These are phyloP conservation scores for Dalbergia cultrata DNA, from an alignment of 306 rosid genomes.

Conservation along the genomic window DNA sequence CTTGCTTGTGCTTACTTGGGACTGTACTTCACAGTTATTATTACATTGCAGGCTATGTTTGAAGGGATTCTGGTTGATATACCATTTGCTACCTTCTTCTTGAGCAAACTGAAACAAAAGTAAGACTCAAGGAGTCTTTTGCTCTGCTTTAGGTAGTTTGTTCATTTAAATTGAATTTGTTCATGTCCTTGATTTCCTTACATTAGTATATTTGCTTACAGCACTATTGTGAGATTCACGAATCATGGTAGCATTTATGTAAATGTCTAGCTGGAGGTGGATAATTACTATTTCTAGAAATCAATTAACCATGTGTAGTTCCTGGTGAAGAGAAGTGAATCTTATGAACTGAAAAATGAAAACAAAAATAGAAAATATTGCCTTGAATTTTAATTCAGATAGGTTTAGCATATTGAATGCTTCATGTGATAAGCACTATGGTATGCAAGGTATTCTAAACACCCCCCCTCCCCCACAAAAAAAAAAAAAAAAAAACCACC, in stretches of 20 bases:
- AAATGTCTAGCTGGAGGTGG: not conserved
- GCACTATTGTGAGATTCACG: constrained; percentile 19
- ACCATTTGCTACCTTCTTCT: constrained; percentile 95
- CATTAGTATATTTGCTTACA: not conserved
- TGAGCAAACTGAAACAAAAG: constrained; percentile 97
- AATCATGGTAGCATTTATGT: constrained; percentile 22
- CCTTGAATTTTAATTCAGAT: not conserved
- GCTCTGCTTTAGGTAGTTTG: constrained; percentile 36
- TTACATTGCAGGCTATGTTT: constrained; percentile 85
- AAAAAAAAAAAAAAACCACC: no score
- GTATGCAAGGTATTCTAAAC: not conserved
- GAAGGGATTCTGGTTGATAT: constrained; percentile 99
- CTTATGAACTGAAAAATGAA: constrained; percentile 49
- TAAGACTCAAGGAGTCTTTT: constrained; percentile 60
- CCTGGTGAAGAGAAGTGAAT: constrained; percentile 5
- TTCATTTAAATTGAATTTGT: constrained; percentile 33
- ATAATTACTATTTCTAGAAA: constrained; percentile 18
- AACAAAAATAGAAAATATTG: not conserved
- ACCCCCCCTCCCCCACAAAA: no score
- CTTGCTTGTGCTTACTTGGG: constrained; percentile 20
- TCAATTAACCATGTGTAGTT: constrained; percentile 17
- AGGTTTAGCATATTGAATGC: constrained; percentile 2
- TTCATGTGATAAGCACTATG: not conserved
- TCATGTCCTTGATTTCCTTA: constrained; percentile 14
- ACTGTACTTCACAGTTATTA: not conserved